Evolutionary conservation across 2,329 filamentous ascomycete species (phyloP).

Genomic region (Calonectria pseudoturangicola): DNA sequence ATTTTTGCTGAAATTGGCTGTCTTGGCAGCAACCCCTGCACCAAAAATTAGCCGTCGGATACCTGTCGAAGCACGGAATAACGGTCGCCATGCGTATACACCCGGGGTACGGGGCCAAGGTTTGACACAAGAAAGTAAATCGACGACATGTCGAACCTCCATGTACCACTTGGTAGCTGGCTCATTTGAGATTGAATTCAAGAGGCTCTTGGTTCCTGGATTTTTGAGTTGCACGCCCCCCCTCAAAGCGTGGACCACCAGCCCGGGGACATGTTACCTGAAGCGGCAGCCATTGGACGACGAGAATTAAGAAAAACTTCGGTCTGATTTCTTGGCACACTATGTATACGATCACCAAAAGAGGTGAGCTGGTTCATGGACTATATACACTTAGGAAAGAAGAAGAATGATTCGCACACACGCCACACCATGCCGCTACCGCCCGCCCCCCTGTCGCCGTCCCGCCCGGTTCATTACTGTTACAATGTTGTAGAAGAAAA

Average conservation of each 20-base stretch:
- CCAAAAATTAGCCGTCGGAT: not conserved
- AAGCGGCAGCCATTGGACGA: not conserved
- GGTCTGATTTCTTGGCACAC: slow-evolving; percentile 20
- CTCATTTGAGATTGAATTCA: slow-evolving; percentile 16
- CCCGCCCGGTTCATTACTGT: not conserved
- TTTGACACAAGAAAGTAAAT: slow-evolving; percentile 23
- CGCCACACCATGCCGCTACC: not conserved
- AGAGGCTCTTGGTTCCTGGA: slow-evolving; percentile 2
- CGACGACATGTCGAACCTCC: slow-evolving; percentile 15
- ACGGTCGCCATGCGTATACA: not conserved
- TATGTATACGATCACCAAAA: slow-evolving; percentile 16
- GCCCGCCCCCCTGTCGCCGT: not conserved
- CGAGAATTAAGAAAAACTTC: not conserved
- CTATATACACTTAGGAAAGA: slow-evolving; percentile 21
- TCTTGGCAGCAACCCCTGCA: slow-evolving; percentile 4
- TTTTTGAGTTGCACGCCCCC: not conserved
- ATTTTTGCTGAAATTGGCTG: slow-evolving; percentile 14
- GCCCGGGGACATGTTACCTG: not conserved
- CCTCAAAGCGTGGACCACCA: not conserved
- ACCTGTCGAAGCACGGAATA: not conserved
- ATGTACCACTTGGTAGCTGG: too few relatives aligned
- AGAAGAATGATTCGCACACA: slow-evolving; percentile 1
- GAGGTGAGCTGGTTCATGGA: not conserved
- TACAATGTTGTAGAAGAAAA: not conserved
- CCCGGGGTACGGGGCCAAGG: not conserved